Evolutionary conservation across 2,329 filamentous ascomycete genomes (phyloP).

Genomic region (Thyridium curvatum): DNA sequence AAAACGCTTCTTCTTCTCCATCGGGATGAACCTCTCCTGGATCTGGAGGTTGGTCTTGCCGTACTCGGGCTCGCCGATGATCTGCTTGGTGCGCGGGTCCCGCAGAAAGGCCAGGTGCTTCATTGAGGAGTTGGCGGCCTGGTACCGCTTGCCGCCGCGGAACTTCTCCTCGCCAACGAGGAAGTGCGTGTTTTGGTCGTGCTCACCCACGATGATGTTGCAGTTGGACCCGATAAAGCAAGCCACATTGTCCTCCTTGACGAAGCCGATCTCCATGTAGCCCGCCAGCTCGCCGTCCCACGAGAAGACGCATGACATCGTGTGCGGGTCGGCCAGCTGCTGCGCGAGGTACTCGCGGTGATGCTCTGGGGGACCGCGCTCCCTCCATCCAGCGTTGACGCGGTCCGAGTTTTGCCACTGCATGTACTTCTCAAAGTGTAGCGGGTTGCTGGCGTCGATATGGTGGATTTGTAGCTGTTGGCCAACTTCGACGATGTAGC

Average conservation of each 20-base stretch:
- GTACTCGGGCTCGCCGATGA: slow-evolving; percentile 66
- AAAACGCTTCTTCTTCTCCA: slow-evolving; percentile 65
- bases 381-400: slow-evolving; percentile 74
- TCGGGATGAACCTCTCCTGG: slow-evolving; percentile 70
- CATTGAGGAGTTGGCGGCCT: slow-evolving; percentile 54
- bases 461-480: slow-evolving; percentile 46
- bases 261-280: slow-evolving; percentile 80
- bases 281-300: slow-evolving; percentile 68
- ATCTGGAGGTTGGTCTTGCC: slow-evolving; percentile 64
- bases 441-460: slow-evolving; percentile 36
- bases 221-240: slow-evolving; percentile 49
- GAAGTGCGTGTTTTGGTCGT: slow-evolving; percentile 52
- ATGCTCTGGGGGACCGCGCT: slow-evolving; percentile 68
- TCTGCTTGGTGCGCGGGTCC: slow-evolving; percentile 48
- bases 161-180: slow-evolving; percentile 53
- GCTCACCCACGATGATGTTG: slow-evolving; percentile 34
- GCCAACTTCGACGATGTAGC: slow-evolving; percentile 59
- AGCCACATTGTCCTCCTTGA: slow-evolving; percentile 46
- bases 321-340: slow-evolving; percentile 65
- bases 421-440: slow-evolving; percentile 65
- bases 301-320: slow-evolving; percentile 60
- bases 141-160: slow-evolving; percentile 54
- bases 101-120: slow-evolving; percentile 60
- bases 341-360: slow-evolving; percentile 65
- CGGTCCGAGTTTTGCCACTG: slow-evolving; percentile 80